phyloP scores from a whole-genome alignment of 306 rosid species.

The Alnus rubra region DNA sequence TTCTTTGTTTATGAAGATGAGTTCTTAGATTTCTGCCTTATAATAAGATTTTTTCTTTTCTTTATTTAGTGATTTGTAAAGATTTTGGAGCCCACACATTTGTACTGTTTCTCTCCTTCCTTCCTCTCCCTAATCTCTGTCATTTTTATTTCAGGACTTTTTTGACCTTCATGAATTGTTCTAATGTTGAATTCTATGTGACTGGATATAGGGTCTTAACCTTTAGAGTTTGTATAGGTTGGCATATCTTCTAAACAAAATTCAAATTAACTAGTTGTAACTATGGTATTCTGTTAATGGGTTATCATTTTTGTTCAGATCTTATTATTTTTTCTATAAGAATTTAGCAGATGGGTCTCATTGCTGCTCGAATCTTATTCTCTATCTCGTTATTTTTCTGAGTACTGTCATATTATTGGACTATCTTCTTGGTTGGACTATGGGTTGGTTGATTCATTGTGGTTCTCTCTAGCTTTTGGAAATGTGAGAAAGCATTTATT shows the following conservation, averaged over 20 bases:
- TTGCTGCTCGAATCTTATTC: not conserved
- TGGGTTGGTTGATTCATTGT: slow-evolving; percentile 11
- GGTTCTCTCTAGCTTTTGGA: slow-evolving; percentile 1
- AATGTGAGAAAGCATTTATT: slow-evolving; percentile 6
- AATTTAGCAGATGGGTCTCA: slow-evolving; percentile 1
- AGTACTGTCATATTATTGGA: not conserved
- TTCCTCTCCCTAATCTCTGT: not conserved
- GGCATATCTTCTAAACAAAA: not conserved
- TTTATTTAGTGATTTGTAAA: not conserved
- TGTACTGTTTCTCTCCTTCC: not conserved
- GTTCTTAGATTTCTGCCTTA: slow-evolving; percentile 14
- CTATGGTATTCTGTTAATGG: not conserved
- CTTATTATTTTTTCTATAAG: not conserved
- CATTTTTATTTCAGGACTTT: not conserved
- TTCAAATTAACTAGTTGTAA: not conserved
- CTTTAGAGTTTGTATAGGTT: not conserved
- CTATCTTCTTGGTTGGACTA: slow-evolving; percentile 2
- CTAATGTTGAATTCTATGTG: too few relatives aligned
- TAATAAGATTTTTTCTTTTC: not conserved
- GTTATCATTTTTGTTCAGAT: not conserved
- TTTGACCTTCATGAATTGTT: not conserved
- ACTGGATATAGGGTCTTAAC: too few relatives aligned
- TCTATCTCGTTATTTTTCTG: not conserved
- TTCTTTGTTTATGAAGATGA: not conserved
- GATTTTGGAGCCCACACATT: slow-evolving; percentile 12